Conservation (phyloP, 495 filamentous ascomycete genomes). For the Parachaetomium inaequale region DNA sequence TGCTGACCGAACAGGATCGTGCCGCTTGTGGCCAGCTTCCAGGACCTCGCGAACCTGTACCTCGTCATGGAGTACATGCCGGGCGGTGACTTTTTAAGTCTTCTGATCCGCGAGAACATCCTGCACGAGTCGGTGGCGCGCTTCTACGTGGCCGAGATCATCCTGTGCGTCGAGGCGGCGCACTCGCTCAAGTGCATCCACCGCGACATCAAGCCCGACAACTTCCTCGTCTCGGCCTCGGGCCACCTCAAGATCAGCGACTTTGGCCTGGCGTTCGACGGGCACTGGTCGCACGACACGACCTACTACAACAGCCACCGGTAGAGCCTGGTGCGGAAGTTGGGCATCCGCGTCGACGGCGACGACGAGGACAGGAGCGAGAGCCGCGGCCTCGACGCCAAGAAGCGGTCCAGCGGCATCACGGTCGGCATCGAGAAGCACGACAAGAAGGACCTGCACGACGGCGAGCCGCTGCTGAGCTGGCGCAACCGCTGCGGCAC, state of each 20-base stretch:
- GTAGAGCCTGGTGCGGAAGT: conserved; percentile 66
- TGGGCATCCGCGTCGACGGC: conserved; percentile 71
- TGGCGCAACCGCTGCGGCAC: conserved; percentile 76
- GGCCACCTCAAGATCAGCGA: conserved; percentile 94
- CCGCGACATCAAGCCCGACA: conserved; percentile 94
- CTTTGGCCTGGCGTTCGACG: conserved; percentile 91
- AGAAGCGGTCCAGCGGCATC: conserved; percentile 47
- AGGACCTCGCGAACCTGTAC: conserved; percentile 78
- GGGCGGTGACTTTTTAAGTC: conserved; percentile 85
- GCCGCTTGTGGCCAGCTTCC: conserved; percentile 81
- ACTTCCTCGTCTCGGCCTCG: conserved; percentile 82
- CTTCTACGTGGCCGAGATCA: conserved; percentile 94
- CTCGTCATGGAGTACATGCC: conserved; percentile 98
- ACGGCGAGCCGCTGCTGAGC: conserved; percentile 59
- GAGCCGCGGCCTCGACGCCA: conserved; percentile 44
- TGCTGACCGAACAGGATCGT: conserved; percentile 56
- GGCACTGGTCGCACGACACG: conserved; percentile 89
- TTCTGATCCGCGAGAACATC: conserved; percentile 76
- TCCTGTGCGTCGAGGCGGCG: conserved; percentile 87
- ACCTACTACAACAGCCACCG: conserved; percentile 79
- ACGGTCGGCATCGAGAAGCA: conserved; percentile 50
- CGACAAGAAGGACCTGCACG: conserved; percentile 33
- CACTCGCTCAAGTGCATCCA: conserved; percentile 87
- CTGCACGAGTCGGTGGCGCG: conserved; percentile 72
- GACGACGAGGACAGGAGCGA: conserved; percentile 69